These are phyloP conservation scores for Ilex asprella DNA, from an alignment of 257 asterid genomes.

Conservation along the genomic window DNA sequence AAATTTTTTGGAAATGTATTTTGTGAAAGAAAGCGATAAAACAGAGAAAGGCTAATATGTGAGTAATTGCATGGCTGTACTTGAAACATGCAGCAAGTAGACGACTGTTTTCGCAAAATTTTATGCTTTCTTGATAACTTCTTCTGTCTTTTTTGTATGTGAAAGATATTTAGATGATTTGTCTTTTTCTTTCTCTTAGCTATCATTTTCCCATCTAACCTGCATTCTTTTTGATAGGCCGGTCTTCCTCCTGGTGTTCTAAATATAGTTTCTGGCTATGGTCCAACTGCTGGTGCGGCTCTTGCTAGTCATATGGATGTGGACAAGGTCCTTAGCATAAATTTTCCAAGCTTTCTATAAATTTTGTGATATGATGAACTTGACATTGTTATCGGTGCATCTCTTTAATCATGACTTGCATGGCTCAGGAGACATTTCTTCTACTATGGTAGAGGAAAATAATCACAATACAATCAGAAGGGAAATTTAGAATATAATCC, in stretches of 20 bases:
- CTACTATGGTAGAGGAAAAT: too few relatives aligned
- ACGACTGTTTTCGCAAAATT: too few relatives aligned
- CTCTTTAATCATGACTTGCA: too few relatives aligned
- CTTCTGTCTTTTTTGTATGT: not conserved
- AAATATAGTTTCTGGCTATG: slow-evolving; percentile 59
- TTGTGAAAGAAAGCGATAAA: too few relatives aligned
- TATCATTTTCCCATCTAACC: not conserved
- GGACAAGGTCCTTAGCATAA: slow-evolving; percentile 45
- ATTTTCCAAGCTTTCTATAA: not conserved
- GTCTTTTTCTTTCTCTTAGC: not conserved
- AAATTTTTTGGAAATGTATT: too few relatives aligned
- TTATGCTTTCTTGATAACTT: not conserved
- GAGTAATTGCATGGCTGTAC: not conserved
- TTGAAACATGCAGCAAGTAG: not conserved
- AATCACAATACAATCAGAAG: too few relatives aligned
- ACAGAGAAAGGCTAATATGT: too few relatives aligned
- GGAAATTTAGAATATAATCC: too few relatives aligned
- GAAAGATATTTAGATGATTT: too few relatives aligned
- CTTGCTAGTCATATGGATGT: slow-evolving; percentile 88
- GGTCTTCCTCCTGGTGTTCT: slow-evolving; percentile 87
- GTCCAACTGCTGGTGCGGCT: slow-evolving; percentile 87
- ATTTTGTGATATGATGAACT: not conserved
- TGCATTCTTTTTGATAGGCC: slow-evolving; percentile 35
- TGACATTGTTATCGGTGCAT: too few relatives aligned
- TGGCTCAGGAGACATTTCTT: too few relatives aligned